Conservation (phyloP, 352 stramenopile species). For the Pythium brassicae region DNA sequence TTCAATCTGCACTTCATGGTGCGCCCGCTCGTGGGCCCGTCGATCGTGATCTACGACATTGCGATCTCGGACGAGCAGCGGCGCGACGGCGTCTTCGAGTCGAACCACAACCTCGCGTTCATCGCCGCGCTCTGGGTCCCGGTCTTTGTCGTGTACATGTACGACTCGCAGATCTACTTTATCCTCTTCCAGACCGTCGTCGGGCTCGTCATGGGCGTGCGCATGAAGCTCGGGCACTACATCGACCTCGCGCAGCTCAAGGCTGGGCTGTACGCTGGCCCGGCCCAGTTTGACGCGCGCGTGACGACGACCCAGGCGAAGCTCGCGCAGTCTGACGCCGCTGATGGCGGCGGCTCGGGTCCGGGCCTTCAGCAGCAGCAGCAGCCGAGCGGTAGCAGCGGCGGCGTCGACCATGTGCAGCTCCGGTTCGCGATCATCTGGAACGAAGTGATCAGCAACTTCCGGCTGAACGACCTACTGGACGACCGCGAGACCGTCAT, state of each 20-base stretch:
- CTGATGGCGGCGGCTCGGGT: conserved; percentile 2
- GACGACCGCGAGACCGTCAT: conserved; percentile 84
- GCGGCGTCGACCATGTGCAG: conserved; percentile 37
- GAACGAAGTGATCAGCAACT: conserved; percentile 86
- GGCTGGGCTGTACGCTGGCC: conserved; percentile 47
- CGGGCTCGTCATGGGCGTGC: conserved; percentile 67
- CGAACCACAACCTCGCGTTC: conserved; percentile 78
- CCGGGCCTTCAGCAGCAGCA: too few species aligned
- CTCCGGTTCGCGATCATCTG: conserved; percentile 83
- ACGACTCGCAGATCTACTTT: conserved; percentile 87
- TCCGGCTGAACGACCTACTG: conserved; percentile 78
- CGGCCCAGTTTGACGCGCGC: conserved; percentile 66
- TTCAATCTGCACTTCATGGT: conserved; percentile 85
- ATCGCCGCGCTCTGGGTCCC: conserved; percentile 73
- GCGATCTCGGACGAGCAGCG: conserved; percentile 26
- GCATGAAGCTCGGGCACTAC: conserved; percentile 76
- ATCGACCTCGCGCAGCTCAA: conserved; percentile 63
- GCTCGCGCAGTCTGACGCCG: conserved; percentile 16
- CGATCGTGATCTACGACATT: conserved; percentile 72
- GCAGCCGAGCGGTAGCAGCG: too few species aligned
- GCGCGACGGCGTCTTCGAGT: conserved; percentile 47
- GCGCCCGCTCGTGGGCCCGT: conserved; percentile 65
- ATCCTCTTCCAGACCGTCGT: conserved; percentile 70
- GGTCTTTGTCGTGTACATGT: conserved; percentile 82
- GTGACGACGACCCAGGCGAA: conserved; percentile 53